Evolutionary conservation across 306 rosid genomes (phyloP).

Genomic region (Luffa acutangula): DNA sequence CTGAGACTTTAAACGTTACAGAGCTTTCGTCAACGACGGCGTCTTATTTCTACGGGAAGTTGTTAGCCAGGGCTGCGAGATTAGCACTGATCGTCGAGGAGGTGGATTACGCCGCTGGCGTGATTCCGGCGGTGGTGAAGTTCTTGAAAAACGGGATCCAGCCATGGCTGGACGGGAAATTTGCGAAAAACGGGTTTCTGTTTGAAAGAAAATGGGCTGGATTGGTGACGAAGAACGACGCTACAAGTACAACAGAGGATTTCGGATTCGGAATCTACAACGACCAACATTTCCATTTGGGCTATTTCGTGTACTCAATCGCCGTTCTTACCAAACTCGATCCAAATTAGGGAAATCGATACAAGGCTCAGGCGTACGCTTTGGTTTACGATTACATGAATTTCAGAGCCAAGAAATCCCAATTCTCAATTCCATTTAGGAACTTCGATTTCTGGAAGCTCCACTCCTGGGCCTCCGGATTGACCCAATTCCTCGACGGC

Average conservation of each 20-base stretch:
- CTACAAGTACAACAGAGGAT: constrained; percentile 39
- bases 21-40: constrained; percentile 17
- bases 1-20: constrained; percentile 25
- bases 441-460: constrained; percentile 58
- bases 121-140: constrained; percentile 35
- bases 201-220: constrained; percentile 78
- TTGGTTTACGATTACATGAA: constrained; percentile 62
- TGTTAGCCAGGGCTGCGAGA: constrained; percentile 82
- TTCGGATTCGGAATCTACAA: constrained; percentile 81
- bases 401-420: constrained; percentile 16
- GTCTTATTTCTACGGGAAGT: constrained; percentile 61
- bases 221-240: constrained; percentile 48
- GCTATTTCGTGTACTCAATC: constrained; percentile 65
- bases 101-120: constrained; percentile 26
- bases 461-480: constrained; percentile 95
- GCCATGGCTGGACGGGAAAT: constrained; percentile 86
- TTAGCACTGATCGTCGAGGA: constrained; percentile 83
- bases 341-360: constrained; percentile 58
- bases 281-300: constrained; percentile 84
- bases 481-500: constrained; percentile 62
- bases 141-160: constrained; percentile 50
- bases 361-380: constrained; percentile 53
- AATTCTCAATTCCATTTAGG: constrained; percentile 48
- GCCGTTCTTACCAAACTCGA: constrained; percentile 74
- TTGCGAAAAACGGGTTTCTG: constrained; percentile 60